Percentiles rank a stretch among this genome's conserved stretches.
phyloP scores from a whole-genome alignment of 257 asterid genomes.

The Coffea canephora region DNA sequence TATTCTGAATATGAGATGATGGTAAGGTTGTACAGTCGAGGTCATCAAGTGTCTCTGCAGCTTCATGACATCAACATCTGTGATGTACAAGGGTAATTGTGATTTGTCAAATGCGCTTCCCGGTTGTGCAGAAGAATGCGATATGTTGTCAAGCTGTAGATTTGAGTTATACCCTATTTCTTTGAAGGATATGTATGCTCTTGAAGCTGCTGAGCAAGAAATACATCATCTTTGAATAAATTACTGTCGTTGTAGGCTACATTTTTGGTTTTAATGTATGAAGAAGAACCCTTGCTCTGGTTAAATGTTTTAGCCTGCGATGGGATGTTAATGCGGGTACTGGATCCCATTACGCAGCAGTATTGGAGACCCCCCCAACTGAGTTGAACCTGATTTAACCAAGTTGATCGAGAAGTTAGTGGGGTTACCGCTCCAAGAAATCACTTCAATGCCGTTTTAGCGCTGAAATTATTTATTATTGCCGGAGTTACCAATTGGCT shows the following conservation, averaged over 20 bases:
- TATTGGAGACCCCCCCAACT: no score
- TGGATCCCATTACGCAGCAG: neutral
- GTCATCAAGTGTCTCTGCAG: neutral
- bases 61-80: neutral
- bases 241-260: neutral
- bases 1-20: neutral
- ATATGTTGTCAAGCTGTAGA: neutral
- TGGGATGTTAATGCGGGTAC: neutral
- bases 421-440: neutral
- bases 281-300: neutral
- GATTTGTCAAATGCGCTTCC: neutral
- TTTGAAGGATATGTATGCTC: neutral
- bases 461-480: no score
- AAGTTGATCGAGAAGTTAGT: neutral
- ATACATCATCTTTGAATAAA: neutral
- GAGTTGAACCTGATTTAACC: neutral
- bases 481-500: no score
- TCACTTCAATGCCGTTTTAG: no score
- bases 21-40: slow-evolving; percentile 10
- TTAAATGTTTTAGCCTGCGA: neutral
- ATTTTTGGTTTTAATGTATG: neutral
- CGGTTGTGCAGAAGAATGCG: neutral
- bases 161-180: neutral
- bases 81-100: slow-evolving; percentile 3
- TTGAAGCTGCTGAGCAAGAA: neutral